phyloP scores from a whole-genome alignment of 441 rosid species.

The Mallotus repandus region DNA sequence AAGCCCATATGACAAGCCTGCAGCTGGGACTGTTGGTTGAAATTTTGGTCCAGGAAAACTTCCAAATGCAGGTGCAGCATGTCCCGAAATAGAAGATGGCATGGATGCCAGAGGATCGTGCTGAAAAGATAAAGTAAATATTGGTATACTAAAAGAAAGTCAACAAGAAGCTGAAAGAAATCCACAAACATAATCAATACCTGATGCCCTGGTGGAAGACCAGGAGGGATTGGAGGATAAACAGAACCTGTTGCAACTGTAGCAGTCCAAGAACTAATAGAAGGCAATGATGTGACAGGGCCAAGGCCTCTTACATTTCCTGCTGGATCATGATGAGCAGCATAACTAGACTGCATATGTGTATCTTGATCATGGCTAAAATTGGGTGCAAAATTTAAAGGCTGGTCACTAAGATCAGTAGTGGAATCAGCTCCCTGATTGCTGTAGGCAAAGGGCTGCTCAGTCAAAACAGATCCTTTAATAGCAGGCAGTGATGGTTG shows the following conservation, averaged over 20 bases:
- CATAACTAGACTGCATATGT: conserved; percentile 49
- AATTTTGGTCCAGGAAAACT: conserved; percentile 62
- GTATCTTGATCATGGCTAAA: conserved; percentile 49
- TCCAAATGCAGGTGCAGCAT: conserved; percentile 63
- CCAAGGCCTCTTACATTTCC: conserved; percentile 41
- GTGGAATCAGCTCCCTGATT: conserved; percentile 54
- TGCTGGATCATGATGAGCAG: conserved; percentile 43
- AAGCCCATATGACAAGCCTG: conserved; percentile 52
- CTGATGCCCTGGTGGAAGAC: conserved; percentile 55
- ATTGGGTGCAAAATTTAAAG: conserved; percentile 66
- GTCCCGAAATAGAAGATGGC: conserved; percentile 62
- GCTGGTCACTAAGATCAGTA: conserved; percentile 58
- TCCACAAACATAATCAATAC: conserved; percentile 36
- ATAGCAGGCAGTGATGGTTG: conserved; percentile 44
- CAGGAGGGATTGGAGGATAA: conserved; percentile 65
- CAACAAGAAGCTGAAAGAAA: conserved; percentile 7
- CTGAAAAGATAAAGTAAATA: conserved; percentile 40
- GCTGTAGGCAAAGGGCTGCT: conserved; percentile 55
- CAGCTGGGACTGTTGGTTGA: conserved; percentile 56
- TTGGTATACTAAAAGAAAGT: conserved; percentile 20
- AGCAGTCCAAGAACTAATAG: conserved; percentile 61
- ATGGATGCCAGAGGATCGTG: conserved; percentile 53
- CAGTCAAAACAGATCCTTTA: conserved; percentile 42
- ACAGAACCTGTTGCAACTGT: conserved; percentile 46
- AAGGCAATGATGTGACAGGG: conserved; percentile 35